phyloP scores from a whole-genome alignment of 805 yeast species.

The Candida golubevii region DNA sequence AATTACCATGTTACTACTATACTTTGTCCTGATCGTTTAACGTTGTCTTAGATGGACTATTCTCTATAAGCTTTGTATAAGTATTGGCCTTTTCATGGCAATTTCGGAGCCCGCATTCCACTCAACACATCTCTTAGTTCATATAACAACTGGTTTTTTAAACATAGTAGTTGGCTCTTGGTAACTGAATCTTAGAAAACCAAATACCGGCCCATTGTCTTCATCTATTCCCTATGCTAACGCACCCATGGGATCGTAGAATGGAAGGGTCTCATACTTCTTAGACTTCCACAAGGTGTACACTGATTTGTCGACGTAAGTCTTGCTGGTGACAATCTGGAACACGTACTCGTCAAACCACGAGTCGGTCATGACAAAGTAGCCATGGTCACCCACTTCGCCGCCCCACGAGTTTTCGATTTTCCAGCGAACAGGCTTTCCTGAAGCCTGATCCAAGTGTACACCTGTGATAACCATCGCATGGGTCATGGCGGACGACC shows the following conservation, averaged over 20 bases:
- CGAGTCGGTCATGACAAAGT: conserved; percentile 39
- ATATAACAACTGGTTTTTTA: too few relatives aligned
- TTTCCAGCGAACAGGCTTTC: conserved; percentile 41
- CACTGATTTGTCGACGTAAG: conserved; percentile 33
- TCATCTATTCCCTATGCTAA: conserved; percentile 24
- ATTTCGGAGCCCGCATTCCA: too few relatives aligned
- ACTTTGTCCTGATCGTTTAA: too few relatives aligned
- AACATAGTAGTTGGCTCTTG: too few relatives aligned
- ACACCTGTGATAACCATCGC: conserved; percentile 87
- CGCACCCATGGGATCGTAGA: conserved; percentile 42
- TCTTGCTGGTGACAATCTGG: conserved; percentile 37
- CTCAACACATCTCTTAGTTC: too few relatives aligned
- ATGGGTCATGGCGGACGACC: conserved; percentile 79
- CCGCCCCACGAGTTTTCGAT: conserved; percentile 44
- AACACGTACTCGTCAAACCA: conserved; percentile 43
- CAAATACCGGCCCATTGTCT: not conserved
- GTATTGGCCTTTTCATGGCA: too few relatives aligned
- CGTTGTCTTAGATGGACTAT: too few relatives aligned
- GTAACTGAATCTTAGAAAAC: not conserved
- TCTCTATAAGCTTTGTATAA: too few relatives aligned
- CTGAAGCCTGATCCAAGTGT: conserved; percentile 53
- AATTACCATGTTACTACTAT: too few relatives aligned
- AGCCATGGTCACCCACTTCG: conserved; percentile 38
- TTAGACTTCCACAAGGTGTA: conserved; percentile 34
- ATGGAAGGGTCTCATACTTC: conserved; percentile 33